phyloP scores from a whole-genome alignment of 495 filamentous ascomycete genomes.

The Pyrenopolyporus hunteri region DNA sequence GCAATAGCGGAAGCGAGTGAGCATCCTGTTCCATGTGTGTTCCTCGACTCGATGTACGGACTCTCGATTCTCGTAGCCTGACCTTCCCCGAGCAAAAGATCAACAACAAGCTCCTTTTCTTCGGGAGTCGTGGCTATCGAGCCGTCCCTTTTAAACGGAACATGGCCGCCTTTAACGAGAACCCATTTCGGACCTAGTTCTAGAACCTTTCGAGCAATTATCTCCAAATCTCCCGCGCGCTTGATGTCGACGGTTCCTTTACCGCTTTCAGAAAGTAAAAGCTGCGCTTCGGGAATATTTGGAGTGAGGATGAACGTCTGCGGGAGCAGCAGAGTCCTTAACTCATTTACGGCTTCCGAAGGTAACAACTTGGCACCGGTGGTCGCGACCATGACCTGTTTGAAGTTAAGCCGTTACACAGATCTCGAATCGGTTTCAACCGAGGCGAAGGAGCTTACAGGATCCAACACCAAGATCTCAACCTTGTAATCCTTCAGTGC shows the following conservation, averaged over 20 bases:
- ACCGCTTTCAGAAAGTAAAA: constrained; percentile 69
- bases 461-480: constrained; percentile 77
- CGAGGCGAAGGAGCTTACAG: constrained; percentile 57
- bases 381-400: constrained; percentile 90
- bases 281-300: constrained; percentile 86
- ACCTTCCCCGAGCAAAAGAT: constrained; percentile 72
- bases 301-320: constrained; percentile 83
- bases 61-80: constrained; percentile 66
- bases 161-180: constrained; percentile 90
- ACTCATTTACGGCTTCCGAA: constrained; percentile 64
- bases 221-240: constrained; percentile 64
- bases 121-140: constrained; percentile 57
- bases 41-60: constrained; percentile 69
- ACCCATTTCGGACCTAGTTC: constrained; percentile 77
- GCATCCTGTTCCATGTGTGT: constrained; percentile 96
- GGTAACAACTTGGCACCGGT: constrained; percentile 80
- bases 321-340: constrained; percentile 74
- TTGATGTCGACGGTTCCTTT: constrained; percentile 54
- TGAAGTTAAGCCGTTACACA: constrained; percentile 3
- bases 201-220: constrained; percentile 70
- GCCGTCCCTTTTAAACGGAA: constrained; percentile 72
- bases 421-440: background rate
- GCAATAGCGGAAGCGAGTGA: constrained; percentile 95
- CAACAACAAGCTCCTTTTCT: constrained; percentile 70
- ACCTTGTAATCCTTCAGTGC: constrained; percentile 65